Evolutionary conservation across 768 basidiomycete species (phyloP), one percentile per base, ranked within the genome.

Genomic region (Zangia roseola): DNA sequence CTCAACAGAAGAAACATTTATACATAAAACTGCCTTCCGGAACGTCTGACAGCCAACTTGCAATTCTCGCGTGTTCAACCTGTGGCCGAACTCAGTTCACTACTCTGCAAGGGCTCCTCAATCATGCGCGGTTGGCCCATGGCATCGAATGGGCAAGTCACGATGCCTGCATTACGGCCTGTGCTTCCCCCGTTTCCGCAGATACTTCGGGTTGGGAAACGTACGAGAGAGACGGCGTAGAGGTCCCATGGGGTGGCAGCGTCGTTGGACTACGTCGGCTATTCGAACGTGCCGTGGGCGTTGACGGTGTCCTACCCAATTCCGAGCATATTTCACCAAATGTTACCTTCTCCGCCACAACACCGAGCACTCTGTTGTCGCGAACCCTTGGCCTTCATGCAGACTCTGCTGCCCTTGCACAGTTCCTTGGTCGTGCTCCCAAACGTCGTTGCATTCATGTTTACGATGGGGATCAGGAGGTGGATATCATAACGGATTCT

Each of bases 241-340:
- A 69, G 26, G 57, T 68, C 19, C 45, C 61, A 35, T 69, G 62
- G 60, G 58, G 60, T 28, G 65, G 58, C 5, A 70, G 62, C 34
- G 56, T 78, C n/a, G 75, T 76, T 14, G 75, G 79, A 42, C 53
- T 80, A 39, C 62, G 71, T 47, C 59, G 75, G 43, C 46, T 81
- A 40, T 80, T 80, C 42, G 77, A 80, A 54, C 69, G 74, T 21
- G 79, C 79, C 0, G 78, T 80, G 1, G 77, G 75, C 24, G 63
- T 64, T 9, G 66, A 68, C 3, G 57, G 54, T 6, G 49, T 55
- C 26, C 40, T 62, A 10, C 58, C 58, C 6, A 46, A 49, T 9
- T 43, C 43, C 17, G 46, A 43, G 17, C 34, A 40, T n/a, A 9
- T 19, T 13, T 30, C 42, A 7, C 37, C 45, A 10, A 57, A 49